Evolutionary conservation across 495 filamentous ascomycete species (phyloP).

Genomic region (Podospora tetraspora): DNA sequence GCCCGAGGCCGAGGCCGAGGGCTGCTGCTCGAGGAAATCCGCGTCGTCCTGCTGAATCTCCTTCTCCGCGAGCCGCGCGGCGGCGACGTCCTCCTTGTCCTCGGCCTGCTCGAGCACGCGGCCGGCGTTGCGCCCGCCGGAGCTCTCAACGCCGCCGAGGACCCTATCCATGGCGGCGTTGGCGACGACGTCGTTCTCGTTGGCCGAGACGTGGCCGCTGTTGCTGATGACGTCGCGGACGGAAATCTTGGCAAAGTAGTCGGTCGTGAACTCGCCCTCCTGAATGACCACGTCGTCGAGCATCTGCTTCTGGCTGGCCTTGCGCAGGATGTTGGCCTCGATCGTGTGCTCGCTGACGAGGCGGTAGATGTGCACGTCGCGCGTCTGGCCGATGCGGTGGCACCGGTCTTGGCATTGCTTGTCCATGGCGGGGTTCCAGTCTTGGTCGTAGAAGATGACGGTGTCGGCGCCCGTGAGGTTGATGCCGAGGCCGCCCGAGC

Average conservation of each 20-base stretch:
- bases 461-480: conserved; percentile 96
- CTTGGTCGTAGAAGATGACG: conserved; percentile 98
- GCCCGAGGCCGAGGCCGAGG: conserved; percentile 36
- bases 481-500: conserved; percentile 92
- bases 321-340: conserved; percentile 95
- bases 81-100: conserved; percentile 84
- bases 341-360: conserved; percentile 97
- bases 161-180: conserved; percentile 84
- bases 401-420: conserved; percentile 98
- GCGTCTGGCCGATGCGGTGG: conserved; percentile 96
- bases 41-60: conserved; percentile 85
- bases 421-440: conserved; percentile 99
- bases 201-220: conserved; percentile 49
- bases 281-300: conserved; percentile 98
- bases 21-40: conserved; percentile 80
- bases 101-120: conserved; percentile 81
- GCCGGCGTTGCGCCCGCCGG: conserved; percentile 41
- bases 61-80: conserved; percentile 80
- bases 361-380: conserved; percentile 97
- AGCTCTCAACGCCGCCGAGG: conserved; percentile 55
- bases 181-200: conserved; percentile 59
- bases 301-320: conserved; percentile 95
- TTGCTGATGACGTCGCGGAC: conserved; percentile 64
- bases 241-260: conserved; percentile 83
- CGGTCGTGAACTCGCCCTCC: conserved; percentile 96